Percentiles rank a stretch among this genome's conserved stretches.
Evolutionary conservation across 2,329 filamentous ascomycete species (phyloP).

Genomic region (Canariomyces notabilis): DNA sequence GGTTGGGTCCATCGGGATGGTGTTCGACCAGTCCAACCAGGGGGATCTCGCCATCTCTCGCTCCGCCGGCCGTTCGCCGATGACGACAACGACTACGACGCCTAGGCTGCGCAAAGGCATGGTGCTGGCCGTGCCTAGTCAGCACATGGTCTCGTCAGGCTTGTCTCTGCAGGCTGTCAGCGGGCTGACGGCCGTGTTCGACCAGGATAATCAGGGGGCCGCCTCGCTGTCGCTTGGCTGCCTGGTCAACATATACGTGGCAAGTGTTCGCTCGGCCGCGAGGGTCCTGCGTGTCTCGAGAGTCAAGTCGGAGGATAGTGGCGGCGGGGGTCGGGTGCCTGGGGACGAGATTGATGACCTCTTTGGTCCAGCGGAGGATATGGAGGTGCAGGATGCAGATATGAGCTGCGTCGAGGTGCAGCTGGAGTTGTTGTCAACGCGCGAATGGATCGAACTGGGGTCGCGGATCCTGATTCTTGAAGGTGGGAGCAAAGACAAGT

Average conservation of each 20-base stretch:
- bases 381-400: slow-evolving; percentile 25
- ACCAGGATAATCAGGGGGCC: slow-evolving; percentile 48
- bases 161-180: slow-evolving; percentile 60
- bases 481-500: slow-evolving; percentile 61
- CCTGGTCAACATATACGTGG: slow-evolving; percentile 77
- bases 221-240: slow-evolving; percentile 61
- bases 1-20: slow-evolving; percentile 81
- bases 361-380: slow-evolving; percentile 51
- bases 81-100: slow-evolving; percentile 24
- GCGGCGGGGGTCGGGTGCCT: slow-evolving; percentile 25
- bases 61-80: slow-evolving; percentile 10
- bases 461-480: slow-evolving; percentile 67
- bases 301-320: slow-evolving; percentile 22
- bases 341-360: slow-evolving; percentile 48
- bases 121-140: slow-evolving; percentile 64
- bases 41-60: slow-evolving; percentile 27
- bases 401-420: slow-evolving; percentile 49
- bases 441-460: slow-evolving; percentile 70
- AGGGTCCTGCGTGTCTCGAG: slow-evolving; percentile 58
- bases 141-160: slow-evolving; percentile 51
- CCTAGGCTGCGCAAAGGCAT: slow-evolving; percentile 70
- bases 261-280: slow-evolving; percentile 78
- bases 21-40: slow-evolving; percentile 45
- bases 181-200: slow-evolving; percentile 67
- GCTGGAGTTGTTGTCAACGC: slow-evolving; percentile 62